Percentiles rank a stretch among this genome's conserved stretches.
Evolutionary conservation across 768 basidiomycete genomes (phyloP).

Genomic region (Lanmaoa rubissima): DNA sequence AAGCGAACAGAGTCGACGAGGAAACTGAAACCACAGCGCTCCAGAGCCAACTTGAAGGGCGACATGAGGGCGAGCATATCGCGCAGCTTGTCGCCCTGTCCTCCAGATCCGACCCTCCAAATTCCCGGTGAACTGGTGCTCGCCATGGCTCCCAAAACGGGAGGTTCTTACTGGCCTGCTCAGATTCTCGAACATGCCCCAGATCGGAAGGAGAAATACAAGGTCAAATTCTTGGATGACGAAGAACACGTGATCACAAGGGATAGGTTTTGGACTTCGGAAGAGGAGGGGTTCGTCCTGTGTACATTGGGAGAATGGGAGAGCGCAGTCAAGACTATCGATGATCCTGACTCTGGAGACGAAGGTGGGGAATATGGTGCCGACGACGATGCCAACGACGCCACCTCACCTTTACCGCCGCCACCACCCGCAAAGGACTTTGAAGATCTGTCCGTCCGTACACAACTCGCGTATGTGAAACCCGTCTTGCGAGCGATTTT

Average conservation of each 20-base stretch:
- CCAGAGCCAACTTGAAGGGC: constrained; percentile 17
- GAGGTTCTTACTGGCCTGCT: constrained; percentile 64
- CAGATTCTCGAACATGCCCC: constrained; percentile 50
- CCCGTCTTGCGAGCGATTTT: constrained; percentile 61
- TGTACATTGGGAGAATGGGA: constrained; percentile 63
- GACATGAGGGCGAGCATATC: constrained; percentile 6
- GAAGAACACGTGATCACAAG: constrained; percentile 40
- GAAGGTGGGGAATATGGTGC: constrained; percentile 22
- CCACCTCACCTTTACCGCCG: constrained; percentile 23
- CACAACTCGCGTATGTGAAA: constrained; percentile 67
- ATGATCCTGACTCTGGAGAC: constrained; percentile 30
- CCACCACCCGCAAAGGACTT: constrained; percentile 51
- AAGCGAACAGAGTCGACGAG: constrained; percentile 8
- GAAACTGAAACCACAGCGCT: constrained; percentile 17
- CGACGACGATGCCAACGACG: constrained; percentile 35
- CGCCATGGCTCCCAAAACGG: constrained; percentile 37
- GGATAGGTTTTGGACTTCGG: constrained; percentile 54
- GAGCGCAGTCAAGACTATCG: constrained; percentile 36
- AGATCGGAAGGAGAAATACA: constrained; percentile 46
- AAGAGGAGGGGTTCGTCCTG: constrained; percentile 58
- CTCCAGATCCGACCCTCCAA: constrained; percentile 46
- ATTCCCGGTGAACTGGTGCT: constrained; percentile 71
- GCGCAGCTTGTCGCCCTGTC: constrained; percentile 39
- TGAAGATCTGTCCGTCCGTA: constrained; percentile 44
- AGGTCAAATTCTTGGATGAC: constrained; percentile 59